Conservation (phyloP, 176 grass and related monocot genomes). For the Paspalum notatum region DNA sequence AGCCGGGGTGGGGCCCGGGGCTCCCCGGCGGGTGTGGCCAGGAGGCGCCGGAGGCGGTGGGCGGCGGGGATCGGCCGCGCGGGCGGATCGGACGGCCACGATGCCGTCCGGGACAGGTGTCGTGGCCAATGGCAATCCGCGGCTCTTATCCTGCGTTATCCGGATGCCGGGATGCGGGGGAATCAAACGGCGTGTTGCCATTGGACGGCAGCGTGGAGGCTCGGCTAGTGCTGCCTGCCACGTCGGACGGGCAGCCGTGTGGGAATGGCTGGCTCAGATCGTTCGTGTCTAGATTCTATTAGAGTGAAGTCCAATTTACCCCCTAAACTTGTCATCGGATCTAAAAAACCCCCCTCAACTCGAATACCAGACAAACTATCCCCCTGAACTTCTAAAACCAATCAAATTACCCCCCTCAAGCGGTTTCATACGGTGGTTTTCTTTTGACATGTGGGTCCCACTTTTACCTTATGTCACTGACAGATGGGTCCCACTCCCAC, state of each 20-base stretch:
- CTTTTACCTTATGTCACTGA: too few species aligned
- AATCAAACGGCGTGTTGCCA: slow-evolving; percentile 53
- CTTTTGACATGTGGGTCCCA: too few species aligned
- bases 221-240: slow-evolving; percentile 46
- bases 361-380: too few species aligned
- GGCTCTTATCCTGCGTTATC: slow-evolving; percentile 64
- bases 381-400: too few species aligned
- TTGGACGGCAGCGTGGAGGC: slow-evolving; percentile 36
- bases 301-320: too few species aligned
- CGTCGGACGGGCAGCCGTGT: slow-evolving; percentile 27
- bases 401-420: too few species aligned
- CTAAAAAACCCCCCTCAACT: too few species aligned
- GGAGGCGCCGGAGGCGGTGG: not conserved
- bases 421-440: too few species aligned
- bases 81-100: slow-evolving; percentile 35
- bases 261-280: slow-evolving; percentile 28
- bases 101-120: not conserved
- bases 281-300: not conserved
- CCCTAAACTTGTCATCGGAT: too few species aligned
- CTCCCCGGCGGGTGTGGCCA: slow-evolving; percentile 35
- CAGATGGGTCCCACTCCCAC: too few species aligned
- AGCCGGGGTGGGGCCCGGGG: not conserved
- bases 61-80: slow-evolving; percentile 18
- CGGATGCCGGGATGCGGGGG: slow-evolving; percentile 43
- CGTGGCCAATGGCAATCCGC: slow-evolving; percentile 35